Percentiles rank a stretch among this genome's conserved stretches.
phyloP scores from a whole-genome alignment of 371 early-diverging fungal species.

The Scutellospora calospora region DNA sequence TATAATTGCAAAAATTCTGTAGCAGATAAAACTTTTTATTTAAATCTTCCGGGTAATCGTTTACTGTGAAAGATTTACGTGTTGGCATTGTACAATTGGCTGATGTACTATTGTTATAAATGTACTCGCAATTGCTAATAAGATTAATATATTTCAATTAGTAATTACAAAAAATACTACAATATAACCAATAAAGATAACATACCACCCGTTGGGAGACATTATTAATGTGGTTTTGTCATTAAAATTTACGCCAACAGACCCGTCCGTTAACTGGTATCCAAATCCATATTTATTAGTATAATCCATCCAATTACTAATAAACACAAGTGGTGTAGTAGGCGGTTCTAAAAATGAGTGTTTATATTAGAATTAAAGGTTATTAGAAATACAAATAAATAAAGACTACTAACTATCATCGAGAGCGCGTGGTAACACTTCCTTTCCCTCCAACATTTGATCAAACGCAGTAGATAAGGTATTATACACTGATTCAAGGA shows the following conservation, averaged over 20 bases:
- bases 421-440: background rate
- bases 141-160: background rate
- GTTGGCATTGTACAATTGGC: background rate
- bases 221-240: constrained; percentile 77
- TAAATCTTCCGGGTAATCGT: constrained; percentile 61
- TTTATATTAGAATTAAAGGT: background rate
- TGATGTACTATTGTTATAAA: constrained; percentile 50
- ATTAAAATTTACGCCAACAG: constrained; percentile 85
- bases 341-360: background rate
- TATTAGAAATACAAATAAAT: background rate
- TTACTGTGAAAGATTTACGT: constrained; percentile 55
- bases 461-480: constrained; percentile 11
- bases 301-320: constrained; percentile 84
- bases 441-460: background rate
- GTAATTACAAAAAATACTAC: background rate
- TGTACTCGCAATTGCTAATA: constrained; percentile 60
- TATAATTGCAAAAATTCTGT: constrained; percentile 69
- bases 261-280: constrained; percentile 82
- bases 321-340: constrained; percentile 59
- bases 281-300: constrained; percentile 85
- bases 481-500: constrained; percentile 19
- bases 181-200: constrained; percentile 3
- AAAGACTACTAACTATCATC: background rate
- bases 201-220: constrained; percentile 64
- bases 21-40: constrained; percentile 75